Percentiles rank a stretch among this genome's conserved stretches.
Evolutionary conservation across 2,329 filamentous ascomycete genomes (phyloP).

Genomic region (Neonectria neomacrospora): DNA sequence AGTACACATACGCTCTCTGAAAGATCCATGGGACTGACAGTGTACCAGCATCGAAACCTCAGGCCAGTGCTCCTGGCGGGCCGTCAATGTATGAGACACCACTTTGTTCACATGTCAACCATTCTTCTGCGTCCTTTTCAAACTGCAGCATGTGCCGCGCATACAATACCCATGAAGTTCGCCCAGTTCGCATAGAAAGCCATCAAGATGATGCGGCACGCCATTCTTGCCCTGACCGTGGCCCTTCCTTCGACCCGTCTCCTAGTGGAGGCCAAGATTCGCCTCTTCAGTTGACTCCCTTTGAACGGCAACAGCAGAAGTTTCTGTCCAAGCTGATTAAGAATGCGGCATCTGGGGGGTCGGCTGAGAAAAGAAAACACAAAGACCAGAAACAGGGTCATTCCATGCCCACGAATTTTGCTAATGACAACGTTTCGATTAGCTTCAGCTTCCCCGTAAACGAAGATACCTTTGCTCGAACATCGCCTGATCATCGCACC

Average conservation of each 20-base stretch:
- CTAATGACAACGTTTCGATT: constrained; percentile 49
- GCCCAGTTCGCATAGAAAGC: constrained; percentile 2
- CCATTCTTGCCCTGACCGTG: constrained; percentile 20
- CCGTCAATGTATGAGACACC: constrained; percentile 61
- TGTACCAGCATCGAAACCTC: constrained; percentile 27
- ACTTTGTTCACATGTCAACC: constrained; percentile 36
- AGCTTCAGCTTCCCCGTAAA: constrained; percentile 65
- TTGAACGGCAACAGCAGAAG: constrained; percentile 55
- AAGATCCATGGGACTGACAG: constrained; percentile 14
- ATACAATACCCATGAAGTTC: constrained; percentile 14
- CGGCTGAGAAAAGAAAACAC: constrained; percentile 29
- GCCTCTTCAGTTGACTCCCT: constrained; percentile 46
- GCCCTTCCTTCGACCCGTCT: constrained; percentile 29
- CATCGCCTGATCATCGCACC: constrained; percentile 50
- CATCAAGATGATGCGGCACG: constrained; percentile 29
- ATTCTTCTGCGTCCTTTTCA: constrained; percentile 23
- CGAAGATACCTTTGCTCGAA: constrained; percentile 53
- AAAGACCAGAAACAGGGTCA: constrained; percentile 9
- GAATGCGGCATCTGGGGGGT: constrained; percentile 38
- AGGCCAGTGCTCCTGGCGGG: constrained; percentile 37
- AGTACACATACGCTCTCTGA: not conserved
- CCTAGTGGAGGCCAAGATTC: constrained; percentile 48
- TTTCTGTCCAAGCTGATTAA: constrained; percentile 53
- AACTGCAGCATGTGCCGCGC: constrained; percentile 27
- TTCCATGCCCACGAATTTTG: constrained; percentile 26